Base-by-base conservation (phyloP, 129 eudicot species). In the Calendula officinalis region DNA sequence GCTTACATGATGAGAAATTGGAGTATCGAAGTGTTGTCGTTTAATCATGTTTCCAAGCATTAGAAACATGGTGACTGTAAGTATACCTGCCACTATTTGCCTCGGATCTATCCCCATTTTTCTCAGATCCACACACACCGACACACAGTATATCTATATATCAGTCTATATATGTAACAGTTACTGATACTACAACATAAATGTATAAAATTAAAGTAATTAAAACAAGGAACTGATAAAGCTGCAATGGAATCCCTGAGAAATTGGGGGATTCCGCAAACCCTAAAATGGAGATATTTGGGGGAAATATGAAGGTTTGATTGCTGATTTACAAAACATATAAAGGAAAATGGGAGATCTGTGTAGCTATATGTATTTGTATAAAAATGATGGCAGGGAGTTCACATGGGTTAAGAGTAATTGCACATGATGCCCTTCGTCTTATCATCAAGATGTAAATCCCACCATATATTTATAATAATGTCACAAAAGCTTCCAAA, bases 41-140 rank as follows among this genome's bases (percentile, higher is more conserved):
- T 89, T 89, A 49, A 94, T 75, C 99, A 94, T 94, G 73, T 89
- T 60, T 3, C 88, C 99, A 40, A 94, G 97, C 97, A 89, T 94
- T n/a, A 87, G 77, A 69, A 94, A 94, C 99, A 94, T 94, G 30
- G 99, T 81, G 14, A 86, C 35, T n/a, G 99, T 94, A 32, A 94
- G 80, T 2, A 94, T 76, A 16, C 92, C 97, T 22, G 99, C 99
- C 62, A 94, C 58, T 39, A 88, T 77, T 46, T 94, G 99, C 27
- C 97, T 82, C 16, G 97, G 97, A 89, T 94, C 99, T 64, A 86
- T 75, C 4, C 75, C 78, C 77, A 81, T 79, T 56, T 56, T 56
- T 46, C 60, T 56, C 80, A 73, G 85, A 84, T 82, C 87, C 72
- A 79, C 16, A 22, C 49, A 43, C 58, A 37, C 42, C 27, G 13